These are phyloP conservation scores for Canariomyces notabilis DNA, from an alignment of 2,329 filamentous ascomycete species.

Conservation along the genomic window DNA sequence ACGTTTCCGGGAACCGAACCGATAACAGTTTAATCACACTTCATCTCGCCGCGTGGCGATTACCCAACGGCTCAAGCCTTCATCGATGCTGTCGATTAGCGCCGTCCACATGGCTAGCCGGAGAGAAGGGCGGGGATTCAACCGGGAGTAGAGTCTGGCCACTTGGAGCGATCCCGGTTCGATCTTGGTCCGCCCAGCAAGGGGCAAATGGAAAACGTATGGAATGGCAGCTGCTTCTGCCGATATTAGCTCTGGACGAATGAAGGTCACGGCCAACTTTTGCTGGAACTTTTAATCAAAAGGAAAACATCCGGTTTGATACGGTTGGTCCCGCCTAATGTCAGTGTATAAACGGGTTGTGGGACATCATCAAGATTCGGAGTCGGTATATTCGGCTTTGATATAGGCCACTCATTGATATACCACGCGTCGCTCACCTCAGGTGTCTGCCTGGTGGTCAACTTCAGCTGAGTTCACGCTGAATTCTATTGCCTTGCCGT, in stretches of 20 bases:
- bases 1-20: conserved; percentile 26
- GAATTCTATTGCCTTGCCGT: no score
- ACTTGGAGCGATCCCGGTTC: conserved; percentile 3
- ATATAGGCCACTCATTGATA: conserved; percentile 10
- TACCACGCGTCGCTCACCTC: no score
- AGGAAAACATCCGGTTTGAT: conserved; percentile 13
- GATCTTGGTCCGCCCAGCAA: conserved; percentile 21
- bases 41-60: conserved; percentile 24
- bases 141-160: background rate
- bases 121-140: background rate
- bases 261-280: conserved; percentile 3
- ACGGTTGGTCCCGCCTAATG: conserved; percentile 6
- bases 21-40: conserved; percentile 23
- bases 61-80: background rate
- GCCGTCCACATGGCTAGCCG: background rate
- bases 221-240: no score
- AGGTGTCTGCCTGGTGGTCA: background rate
- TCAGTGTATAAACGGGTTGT: background rate
- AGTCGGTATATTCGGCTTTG: conserved; percentile 7
- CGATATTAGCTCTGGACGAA: conserved; percentile 1
- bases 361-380: conserved; percentile 6
- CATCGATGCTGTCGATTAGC: background rate
- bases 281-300: conserved; percentile 5
- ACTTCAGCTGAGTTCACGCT: no score
- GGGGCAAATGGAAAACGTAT: background rate